A percentile compares a stretch with the other conserved stretches of the same genome.
Evolutionary conservation across 2,329 filamentous ascomycete genomes (phyloP).

Genomic region (Thelonectria olida): DNA sequence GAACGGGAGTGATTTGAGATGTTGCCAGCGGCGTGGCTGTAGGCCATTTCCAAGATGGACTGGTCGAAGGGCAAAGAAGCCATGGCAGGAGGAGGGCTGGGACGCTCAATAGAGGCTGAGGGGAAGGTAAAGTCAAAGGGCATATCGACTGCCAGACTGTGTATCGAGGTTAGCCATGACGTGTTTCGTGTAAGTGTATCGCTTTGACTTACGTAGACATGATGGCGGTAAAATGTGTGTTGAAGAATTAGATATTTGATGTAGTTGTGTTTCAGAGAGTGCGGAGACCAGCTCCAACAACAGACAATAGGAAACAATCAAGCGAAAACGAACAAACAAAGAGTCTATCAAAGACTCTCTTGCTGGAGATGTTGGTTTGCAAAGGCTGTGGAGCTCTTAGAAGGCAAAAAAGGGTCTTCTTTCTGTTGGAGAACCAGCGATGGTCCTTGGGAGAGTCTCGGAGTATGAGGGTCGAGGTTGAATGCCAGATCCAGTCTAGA

Average conservation of each 20-base stretch:
- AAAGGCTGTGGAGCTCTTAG: conserved; percentile 1
- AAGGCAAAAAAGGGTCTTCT: background rate
- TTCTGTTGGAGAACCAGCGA: background rate
- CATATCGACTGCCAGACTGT: conserved; percentile 70
- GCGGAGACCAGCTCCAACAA: conserved; percentile 38
- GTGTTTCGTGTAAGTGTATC: background rate
- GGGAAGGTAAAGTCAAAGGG: conserved; percentile 70
- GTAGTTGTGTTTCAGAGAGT: conserved; percentile 24
- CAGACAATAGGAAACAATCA: conserved; percentile 9
- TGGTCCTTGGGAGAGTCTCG: conserved; percentile 1
- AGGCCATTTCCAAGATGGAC: conserved; percentile 65
- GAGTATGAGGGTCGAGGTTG: conserved; percentile 13
- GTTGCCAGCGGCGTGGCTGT: conserved; percentile 42
- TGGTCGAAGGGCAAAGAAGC: conserved; percentile 62
- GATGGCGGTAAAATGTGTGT: conserved; percentile 12
- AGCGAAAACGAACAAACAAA: conserved; percentile 1
- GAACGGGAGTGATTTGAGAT: conserved; percentile 66
- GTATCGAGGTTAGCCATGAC: conserved; percentile 34
- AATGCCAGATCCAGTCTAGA: conserved; percentile 34
- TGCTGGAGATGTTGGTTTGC: background rate
- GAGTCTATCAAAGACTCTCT: background rate
- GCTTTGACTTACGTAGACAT: conserved; percentile 49
- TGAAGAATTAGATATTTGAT: conserved; percentile 32
- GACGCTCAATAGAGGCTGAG: conserved; percentile 44
- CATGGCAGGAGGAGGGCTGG: conserved; percentile 41